Evolutionary conservation across 1,284 basidiomycete genomes (phyloP).

Genomic region (Leccinum griseonigrum): DNA sequence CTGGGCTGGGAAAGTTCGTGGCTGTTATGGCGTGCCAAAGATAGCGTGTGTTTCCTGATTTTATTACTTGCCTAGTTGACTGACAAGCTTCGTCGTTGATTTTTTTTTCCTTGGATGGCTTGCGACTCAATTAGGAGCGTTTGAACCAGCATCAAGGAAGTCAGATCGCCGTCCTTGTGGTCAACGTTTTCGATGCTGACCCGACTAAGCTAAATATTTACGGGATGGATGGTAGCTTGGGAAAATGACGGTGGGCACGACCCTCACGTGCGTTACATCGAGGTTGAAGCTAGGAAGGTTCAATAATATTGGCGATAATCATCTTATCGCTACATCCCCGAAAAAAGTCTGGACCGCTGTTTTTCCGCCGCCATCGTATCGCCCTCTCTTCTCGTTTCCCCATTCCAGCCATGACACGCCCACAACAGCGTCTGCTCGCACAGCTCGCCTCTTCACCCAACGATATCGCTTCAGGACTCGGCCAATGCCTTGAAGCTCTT

Average conservation of each 20-base stretch:
- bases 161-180: background rate
- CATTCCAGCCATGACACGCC: constrained; percentile 18
- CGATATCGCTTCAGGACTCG: constrained; percentile 30
- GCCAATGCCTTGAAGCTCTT: constrained; percentile 32
- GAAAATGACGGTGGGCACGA: background rate
- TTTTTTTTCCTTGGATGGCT: background rate
- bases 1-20: background rate
- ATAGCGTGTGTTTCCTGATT: background rate
- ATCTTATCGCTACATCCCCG: background rate
- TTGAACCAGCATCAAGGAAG: background rate
- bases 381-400: background rate
- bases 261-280: background rate
- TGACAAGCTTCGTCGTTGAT: background rate
- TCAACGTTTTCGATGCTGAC: background rate
- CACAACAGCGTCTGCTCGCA: constrained; percentile 29
- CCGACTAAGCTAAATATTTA: background rate
- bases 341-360: background rate
- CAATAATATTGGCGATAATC: background rate
- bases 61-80: background rate
- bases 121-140: background rate
- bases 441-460: constrained; percentile 33
- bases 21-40: background rate
- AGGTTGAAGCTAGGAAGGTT: background rate
- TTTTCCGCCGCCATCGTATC: background rate
- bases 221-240: background rate